Conservation (phyloP, 129 eudicot genomes). For the Logfia minima region DNA sequence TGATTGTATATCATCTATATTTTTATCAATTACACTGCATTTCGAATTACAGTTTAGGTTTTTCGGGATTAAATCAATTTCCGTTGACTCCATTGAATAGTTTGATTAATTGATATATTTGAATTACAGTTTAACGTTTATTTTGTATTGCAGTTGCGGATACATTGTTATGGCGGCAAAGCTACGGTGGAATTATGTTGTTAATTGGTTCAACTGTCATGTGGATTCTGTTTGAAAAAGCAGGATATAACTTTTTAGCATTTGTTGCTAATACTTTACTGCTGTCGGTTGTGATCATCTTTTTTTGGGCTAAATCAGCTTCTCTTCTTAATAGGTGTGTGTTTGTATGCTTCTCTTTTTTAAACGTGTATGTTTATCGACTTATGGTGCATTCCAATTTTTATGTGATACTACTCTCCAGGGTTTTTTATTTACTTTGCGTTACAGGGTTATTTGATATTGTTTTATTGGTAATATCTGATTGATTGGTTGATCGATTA, state of each 20-base stretch:
- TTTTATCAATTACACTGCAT: constrained; percentile 4
- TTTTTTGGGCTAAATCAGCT: constrained; percentile 96
- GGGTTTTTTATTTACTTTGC: not conserved
- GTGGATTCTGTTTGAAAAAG: constrained; percentile 71
- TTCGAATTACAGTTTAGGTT: not conserved
- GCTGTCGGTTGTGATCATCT: constrained; percentile 69
- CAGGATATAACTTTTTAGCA: constrained; percentile 63
- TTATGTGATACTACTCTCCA: not conserved
- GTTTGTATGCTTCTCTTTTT: not conserved
- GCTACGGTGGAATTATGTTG: constrained; percentile 45
- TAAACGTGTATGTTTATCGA: not conserved
- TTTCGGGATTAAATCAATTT: not conserved
- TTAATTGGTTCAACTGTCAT: constrained; percentile 51
- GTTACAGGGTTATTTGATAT: not conserved
- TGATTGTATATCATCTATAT: not conserved
- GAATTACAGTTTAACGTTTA: not conserved
- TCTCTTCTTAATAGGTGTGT: constrained; percentile 77
- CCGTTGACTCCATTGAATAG: not conserved
- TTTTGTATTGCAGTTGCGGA: constrained; percentile 73
- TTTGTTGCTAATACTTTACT: constrained; percentile 60
- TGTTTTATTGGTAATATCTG: not conserved
- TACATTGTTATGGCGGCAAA: constrained; percentile 72
- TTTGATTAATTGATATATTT: not conserved
- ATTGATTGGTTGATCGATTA: not conserved
- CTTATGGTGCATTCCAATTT: not conserved